Conservation (phyloP, 1,284 basidiomycete genomes). For the Anthracocystis setariae region DNA sequence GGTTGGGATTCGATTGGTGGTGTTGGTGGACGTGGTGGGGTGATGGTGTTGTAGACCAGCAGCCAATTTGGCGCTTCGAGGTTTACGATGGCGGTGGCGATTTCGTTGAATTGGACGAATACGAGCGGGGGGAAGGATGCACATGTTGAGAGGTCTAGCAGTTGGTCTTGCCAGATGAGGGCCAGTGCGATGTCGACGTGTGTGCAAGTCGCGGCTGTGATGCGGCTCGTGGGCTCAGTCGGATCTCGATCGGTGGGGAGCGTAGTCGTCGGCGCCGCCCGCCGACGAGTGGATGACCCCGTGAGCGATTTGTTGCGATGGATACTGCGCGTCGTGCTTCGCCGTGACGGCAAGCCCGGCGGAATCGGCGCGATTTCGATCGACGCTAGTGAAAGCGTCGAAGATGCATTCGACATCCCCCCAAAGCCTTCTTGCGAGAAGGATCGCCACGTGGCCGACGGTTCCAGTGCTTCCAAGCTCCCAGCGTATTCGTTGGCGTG, state of each 20-base stretch:
- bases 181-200: slow-evolving; percentile 14
- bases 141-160: slow-evolving; percentile 30
- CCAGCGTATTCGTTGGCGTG: slow-evolving; percentile 15
- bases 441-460: slow-evolving; percentile 27
- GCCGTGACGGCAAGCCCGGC: no score
- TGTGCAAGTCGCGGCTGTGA: slow-evolving; percentile 4
- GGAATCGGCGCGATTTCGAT: slow-evolving; percentile 14
- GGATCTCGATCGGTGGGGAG: no score
- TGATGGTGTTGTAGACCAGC: slow-evolving; percentile 31
- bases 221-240: no score
- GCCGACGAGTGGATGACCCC: no score
- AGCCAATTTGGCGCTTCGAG: slow-evolving; percentile 16
- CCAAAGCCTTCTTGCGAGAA: slow-evolving; percentile 44
- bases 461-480: slow-evolving; percentile 7
- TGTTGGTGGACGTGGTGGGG: slow-evolving; percentile 43
- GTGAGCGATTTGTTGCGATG: slow-evolving; percentile 11
- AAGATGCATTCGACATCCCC: slow-evolving; percentile 21
- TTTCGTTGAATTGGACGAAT: slow-evolving; percentile 27
- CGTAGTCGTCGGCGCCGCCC: no score
- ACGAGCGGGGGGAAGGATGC: slow-evolving; percentile 25
- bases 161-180: slow-evolving; percentile 41
- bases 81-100: not conserved
- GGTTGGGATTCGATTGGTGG: slow-evolving; percentile 18
- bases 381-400: slow-evolving; percentile 23
- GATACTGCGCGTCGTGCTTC: no score